These are phyloP conservation scores for Fusarium veterinarium DNA, from an alignment of 2,329 filamentous ascomycete genomes.

Conservation along the genomic window DNA sequence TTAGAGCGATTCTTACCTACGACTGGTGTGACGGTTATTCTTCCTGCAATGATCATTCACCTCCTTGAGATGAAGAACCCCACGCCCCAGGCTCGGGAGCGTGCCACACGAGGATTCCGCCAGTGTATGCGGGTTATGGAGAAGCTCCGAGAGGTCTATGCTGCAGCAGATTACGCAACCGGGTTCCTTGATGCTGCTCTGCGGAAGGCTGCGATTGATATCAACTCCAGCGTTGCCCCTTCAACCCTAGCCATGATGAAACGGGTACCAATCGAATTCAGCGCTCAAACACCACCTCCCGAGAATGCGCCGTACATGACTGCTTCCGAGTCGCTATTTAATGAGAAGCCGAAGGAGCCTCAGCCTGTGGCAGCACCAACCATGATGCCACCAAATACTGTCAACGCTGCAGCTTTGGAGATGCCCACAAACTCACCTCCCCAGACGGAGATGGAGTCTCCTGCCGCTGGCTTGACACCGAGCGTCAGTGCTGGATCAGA, in stretches of 20 bases:
- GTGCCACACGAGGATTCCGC: slow-evolving; percentile 83
- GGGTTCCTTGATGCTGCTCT: slow-evolving; percentile 94
- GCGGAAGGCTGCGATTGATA: slow-evolving; percentile 83
- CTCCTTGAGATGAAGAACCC: slow-evolving; percentile 91
- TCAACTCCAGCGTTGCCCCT: slow-evolving; percentile 57
- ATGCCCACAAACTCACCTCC: slow-evolving; percentile 56
- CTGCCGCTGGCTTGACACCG: slow-evolving; percentile 55
- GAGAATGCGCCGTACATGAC: slow-evolving; percentile 61
- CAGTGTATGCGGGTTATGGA: slow-evolving; percentile 94
- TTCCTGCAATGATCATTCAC: slow-evolving; percentile 94
- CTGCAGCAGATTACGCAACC: slow-evolving; percentile 95
- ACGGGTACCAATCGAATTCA: slow-evolving; percentile 52
- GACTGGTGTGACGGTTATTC: slow-evolving; percentile 88
- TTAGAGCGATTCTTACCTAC: slow-evolving; percentile 87
- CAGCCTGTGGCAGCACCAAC: slow-evolving; percentile 26
- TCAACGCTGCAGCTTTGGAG: slow-evolving; percentile 52
- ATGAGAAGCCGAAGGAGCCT: slow-evolving; percentile 45
- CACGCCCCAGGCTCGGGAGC: slow-evolving; percentile 75
- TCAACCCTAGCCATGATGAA: slow-evolving; percentile 52
- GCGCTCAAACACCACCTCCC: slow-evolving; percentile 64
- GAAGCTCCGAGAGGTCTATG: slow-evolving; percentile 87
- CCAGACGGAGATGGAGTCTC: slow-evolving; percentile 57
- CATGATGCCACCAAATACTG: slow-evolving; percentile 53
- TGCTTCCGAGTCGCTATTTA: slow-evolving; percentile 54
- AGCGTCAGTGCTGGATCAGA: slow-evolving; percentile 59